These are phyloP conservation scores for Ogataea nitratoaversa DNA, from an alignment of 805 yeast species.

Conservation along the genomic window DNA sequence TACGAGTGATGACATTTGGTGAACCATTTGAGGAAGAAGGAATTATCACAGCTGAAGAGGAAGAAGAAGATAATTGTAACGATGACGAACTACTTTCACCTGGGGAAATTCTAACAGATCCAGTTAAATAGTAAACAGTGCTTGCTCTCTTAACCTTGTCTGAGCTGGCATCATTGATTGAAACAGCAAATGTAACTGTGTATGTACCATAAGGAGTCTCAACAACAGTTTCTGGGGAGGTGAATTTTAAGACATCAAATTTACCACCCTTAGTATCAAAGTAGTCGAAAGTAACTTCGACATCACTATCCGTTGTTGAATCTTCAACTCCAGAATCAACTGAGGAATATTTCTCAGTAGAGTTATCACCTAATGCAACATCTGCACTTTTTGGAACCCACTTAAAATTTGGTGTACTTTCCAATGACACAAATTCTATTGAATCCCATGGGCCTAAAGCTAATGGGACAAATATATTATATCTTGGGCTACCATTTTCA, in stretches of 20 bases:
- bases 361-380: slow-evolving; percentile 5
- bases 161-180: slow-evolving; percentile 5
- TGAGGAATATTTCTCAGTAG: slow-evolving; percentile 1
- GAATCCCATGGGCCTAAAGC: slow-evolving; percentile 17
- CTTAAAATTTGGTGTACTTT: slow-evolving; percentile 13
- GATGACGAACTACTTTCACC: no score
- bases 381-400: slow-evolving; percentile 16
- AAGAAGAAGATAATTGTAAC: background rate
- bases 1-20: no score
- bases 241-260: slow-evolving; percentile 9
- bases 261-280: slow-evolving; percentile 4
- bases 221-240: slow-evolving; percentile 10
- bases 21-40: no score
- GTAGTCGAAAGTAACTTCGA: slow-evolving; percentile 9
- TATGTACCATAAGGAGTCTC: slow-evolving; percentile 19
- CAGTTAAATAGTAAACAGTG: slow-evolving; percentile 17
- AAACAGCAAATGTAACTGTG: slow-evolving; percentile 20
- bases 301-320: slow-evolving; percentile 8
- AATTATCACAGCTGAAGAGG: no score
- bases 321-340: slow-evolving; percentile 10
- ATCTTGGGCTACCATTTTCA: slow-evolving; percentile 16
- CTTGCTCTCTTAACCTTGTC: slow-evolving; percentile 15
- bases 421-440: slow-evolving; percentile 14
- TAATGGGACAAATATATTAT: slow-evolving; percentile 18
- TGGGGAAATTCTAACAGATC: slow-evolving; percentile 8